phyloP scores from a whole-genome alignment of 2,329 filamentous ascomycete species.

The Esteya vermicola region DNA sequence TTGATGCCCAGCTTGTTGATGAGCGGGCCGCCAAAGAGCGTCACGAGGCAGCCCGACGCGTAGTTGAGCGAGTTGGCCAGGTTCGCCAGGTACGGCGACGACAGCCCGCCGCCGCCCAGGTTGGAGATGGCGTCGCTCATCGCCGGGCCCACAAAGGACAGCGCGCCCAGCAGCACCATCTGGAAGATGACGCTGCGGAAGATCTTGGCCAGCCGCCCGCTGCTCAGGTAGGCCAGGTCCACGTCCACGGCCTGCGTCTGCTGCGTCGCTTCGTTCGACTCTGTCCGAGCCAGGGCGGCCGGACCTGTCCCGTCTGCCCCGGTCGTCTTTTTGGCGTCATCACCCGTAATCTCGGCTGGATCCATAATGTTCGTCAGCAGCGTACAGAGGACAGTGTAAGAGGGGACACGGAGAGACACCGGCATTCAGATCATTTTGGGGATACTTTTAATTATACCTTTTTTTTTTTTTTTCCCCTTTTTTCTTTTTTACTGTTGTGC shows the following conservation, averaged over 20 bases:
- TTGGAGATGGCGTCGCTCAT: conserved; percentile 1
- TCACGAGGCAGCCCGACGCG: background rate
- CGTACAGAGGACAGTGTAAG: no score
- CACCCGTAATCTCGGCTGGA: no score
- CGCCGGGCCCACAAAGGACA: conserved; percentile 1
- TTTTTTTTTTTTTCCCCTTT: no score
- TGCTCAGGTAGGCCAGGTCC: background rate
- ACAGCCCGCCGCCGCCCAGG: conserved; percentile 3
- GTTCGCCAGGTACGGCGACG: conserved; percentile 1
- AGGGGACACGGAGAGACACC: no score
- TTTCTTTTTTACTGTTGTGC: no score
- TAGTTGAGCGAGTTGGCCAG: conserved; percentile 1
- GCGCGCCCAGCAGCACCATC: conserved; percentile 1
- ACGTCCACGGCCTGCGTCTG: background rate
- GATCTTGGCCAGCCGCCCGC: background rate
- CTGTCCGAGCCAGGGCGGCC: background rate
- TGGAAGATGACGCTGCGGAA: conserved; percentile 1
- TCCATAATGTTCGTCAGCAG: no score
- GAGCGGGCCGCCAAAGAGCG: conserved; percentile 1
- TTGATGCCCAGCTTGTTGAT: conserved; percentile 5
- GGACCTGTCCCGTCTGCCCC: background rate
- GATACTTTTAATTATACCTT: no score
- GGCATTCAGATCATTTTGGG: no score
- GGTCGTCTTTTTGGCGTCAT: background rate
- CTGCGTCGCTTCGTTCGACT: conserved; percentile 1